These are phyloP conservation scores for Rubroboletus pulcherrimus DNA, from an alignment of 768 basidiomycete genomes.

Conservation along the genomic window DNA sequence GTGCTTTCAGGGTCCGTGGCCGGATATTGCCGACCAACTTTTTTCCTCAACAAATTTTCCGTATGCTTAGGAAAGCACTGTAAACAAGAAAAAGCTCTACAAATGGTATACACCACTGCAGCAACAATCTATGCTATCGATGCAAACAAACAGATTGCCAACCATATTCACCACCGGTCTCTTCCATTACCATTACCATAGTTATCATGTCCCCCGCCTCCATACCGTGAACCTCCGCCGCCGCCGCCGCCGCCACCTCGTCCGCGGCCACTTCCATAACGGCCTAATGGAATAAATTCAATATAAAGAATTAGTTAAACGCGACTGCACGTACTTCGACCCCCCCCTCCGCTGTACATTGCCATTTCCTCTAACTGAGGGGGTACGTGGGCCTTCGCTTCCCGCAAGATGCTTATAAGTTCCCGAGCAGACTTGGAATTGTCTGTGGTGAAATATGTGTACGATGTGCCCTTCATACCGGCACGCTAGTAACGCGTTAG, in stretches of 20 bases:
- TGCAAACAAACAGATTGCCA: constrained; percentile 2
- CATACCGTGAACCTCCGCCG: constrained; percentile 19
- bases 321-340: constrained; percentile 49
- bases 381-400: constrained; percentile 83
- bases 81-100: constrained; percentile 14
- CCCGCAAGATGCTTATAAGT: constrained; percentile 77
- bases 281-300: constrained; percentile 40
- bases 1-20: no score
- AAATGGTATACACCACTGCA: constrained; percentile 24
- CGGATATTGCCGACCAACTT: no score
- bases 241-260: constrained; percentile 22
- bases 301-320: neutral
- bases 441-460: constrained; percentile 96
- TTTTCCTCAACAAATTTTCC: no score
- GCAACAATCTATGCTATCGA: constrained; percentile 19
- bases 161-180: constrained; percentile 22
- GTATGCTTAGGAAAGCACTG: no score
- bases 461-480: constrained; percentile 86
- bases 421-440: constrained; percentile 94
- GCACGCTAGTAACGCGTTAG: constrained; percentile 59
- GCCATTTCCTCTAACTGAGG: constrained; percentile 93
- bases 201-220: constrained; percentile 24
- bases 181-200: constrained; percentile 22
- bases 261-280: constrained; percentile 48
- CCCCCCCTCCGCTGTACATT: constrained; percentile 77